Conservation (phyloP, 2,329 filamentous ascomycete species). For the Penicillium sp. region DNA sequence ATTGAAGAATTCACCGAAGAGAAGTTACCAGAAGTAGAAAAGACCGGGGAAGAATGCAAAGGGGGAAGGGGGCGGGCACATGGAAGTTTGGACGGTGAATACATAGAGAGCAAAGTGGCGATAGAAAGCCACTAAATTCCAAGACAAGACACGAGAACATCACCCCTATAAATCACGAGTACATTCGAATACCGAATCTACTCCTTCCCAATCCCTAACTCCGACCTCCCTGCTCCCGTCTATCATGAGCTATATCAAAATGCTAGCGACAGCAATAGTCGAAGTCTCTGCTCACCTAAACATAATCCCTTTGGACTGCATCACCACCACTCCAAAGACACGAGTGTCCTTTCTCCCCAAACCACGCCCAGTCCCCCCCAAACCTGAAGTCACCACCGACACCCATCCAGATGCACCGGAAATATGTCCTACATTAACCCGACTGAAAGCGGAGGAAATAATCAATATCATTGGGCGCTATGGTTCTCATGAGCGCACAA, state of each 20-base stretch:
- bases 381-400: not conserved
- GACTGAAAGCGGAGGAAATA: constrained; percentile 1
- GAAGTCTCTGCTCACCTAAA: not conserved
- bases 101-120: not conserved
- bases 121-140: not conserved
- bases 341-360: not conserved
- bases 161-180: not conserved
- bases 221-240: not conserved
- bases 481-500: constrained; percentile 6
- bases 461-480: constrained; percentile 5
- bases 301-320: not conserved
- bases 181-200: not conserved
- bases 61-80: too few species aligned
- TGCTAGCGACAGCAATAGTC: not conserved
- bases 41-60: not conserved
- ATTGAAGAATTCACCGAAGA: not conserved
- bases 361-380: not conserved
- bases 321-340: not conserved
- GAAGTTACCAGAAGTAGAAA: not conserved
- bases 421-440: not conserved
- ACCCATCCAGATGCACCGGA: not conserved
- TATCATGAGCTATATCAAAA: constrained; percentile 5
- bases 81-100: not conserved
- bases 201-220: constrained; percentile 3
- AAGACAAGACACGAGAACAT: not conserved